Conservation (phyloP, 148 eudicot species). For the Rhododendron simsii region DNA sequence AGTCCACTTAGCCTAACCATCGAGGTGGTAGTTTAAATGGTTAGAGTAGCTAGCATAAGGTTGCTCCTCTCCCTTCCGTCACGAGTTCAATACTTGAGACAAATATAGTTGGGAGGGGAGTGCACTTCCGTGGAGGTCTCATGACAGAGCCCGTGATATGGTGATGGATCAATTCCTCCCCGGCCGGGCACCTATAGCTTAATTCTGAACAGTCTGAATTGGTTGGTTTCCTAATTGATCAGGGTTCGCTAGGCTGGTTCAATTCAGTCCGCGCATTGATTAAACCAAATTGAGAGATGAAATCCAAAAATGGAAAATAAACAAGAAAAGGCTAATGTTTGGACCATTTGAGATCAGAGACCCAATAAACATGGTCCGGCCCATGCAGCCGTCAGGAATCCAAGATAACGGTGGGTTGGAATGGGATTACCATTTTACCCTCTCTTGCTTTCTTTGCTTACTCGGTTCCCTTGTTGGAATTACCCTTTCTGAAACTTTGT, state of each 20-base stretch:
- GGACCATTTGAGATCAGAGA: not conserved
- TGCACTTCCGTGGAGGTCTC: not conserved
- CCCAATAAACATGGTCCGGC: slow-evolving; percentile 4
- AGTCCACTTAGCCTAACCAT: not conserved
- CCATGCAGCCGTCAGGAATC: not conserved
- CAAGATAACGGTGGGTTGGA: not conserved
- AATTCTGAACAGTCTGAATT: no score
- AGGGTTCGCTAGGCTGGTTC: no score
- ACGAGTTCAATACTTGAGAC: not conserved
- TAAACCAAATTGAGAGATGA: not conserved
- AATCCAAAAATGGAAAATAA: not conserved
- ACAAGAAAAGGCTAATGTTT: slow-evolving; percentile 14
- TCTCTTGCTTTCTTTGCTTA: not conserved
- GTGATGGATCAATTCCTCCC: no score
- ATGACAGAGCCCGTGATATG: no score
- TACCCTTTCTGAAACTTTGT: no score
- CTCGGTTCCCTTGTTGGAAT: no score
- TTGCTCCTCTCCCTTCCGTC: not conserved
- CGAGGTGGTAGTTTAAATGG: no score
- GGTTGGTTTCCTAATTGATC: no score
- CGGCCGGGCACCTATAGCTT: no score
- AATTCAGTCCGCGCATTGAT: no score
- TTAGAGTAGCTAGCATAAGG: not conserved
- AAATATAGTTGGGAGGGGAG: no score
- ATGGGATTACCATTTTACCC: not conserved